phyloP scores from a whole-genome alignment of 306 rosid genomes.

The Mimosa bimucronata region DNA sequence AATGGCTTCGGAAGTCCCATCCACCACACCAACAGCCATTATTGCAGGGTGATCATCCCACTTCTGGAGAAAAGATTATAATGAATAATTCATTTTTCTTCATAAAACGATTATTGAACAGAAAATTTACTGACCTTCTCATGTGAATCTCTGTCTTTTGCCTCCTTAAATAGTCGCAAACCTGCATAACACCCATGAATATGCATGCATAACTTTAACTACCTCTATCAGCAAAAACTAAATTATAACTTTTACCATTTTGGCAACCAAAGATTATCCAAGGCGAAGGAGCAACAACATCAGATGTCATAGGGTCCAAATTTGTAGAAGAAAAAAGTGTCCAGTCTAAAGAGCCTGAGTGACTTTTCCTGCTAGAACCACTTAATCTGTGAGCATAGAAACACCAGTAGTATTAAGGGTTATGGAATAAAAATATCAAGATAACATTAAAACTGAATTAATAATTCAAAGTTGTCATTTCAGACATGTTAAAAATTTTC shows the following conservation, averaged over 20 bases:
- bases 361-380: slow-evolving; percentile 55
- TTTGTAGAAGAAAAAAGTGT: slow-evolving; percentile 55
- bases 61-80: slow-evolving; percentile 53
- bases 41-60: slow-evolving; percentile 99
- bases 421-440: neutral
- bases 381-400: slow-evolving; percentile 55
- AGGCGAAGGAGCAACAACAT: slow-evolving; percentile 92
- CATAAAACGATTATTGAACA: slow-evolving; percentile 32
- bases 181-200: slow-evolving; percentile 56
- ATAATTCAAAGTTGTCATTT: slow-evolving; percentile 1
- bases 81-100: slow-evolving; percentile 33
- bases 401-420: slow-evolving; percentile 17
- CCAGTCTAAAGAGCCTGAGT: slow-evolving; percentile 62
- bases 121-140: slow-evolving; percentile 57
- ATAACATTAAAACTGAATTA: slow-evolving; percentile 10
- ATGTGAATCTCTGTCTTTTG: slow-evolving; percentile 75
- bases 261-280: slow-evolving; percentile 97
- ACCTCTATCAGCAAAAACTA: slow-evolving; percentile 33
- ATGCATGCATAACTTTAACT: slow-evolving; percentile 11
- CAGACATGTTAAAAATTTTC: neutral
- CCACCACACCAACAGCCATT: slow-evolving; percentile 93
- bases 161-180: slow-evolving; percentile 86
- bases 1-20: slow-evolving; percentile 93
- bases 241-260: slow-evolving; percentile 64
- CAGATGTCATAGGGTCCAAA: slow-evolving; percentile 62